Base-by-base conservation (phyloP, 768 basidiomycete genomes). In the Coprinopsis marcescibilis region DNA sequence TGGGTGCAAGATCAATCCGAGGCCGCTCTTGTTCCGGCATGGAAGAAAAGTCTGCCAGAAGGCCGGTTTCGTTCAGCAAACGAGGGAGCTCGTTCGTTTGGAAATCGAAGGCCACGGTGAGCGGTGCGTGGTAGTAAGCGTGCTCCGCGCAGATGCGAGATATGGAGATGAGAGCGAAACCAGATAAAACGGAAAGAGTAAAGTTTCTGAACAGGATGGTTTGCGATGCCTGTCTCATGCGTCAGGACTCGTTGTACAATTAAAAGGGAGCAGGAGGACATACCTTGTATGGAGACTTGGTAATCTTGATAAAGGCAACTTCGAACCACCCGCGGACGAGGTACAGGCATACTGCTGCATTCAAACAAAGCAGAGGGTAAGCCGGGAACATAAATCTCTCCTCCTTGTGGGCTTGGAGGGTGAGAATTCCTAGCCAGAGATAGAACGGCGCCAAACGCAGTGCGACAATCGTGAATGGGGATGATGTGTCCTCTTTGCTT, bases 331-430 rank as follows among this genome's bases (percentile, higher is more conserved):
- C 93, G 49, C 92, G 78, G 12, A 87, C 55, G 34, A 99, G 72
- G 62, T 89, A 97, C 10, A 95, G 53, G 11, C 83, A 74, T n/a
- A 93, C 83, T 3, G 91, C 89, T 0, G 93, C 95, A 59, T 97
- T 97, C 68, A 98, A 91, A 59, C 90, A 91, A 38, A 98, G 65
- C 25, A 98, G 64, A 1, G 91, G 88, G 61, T 95, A 98, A 2
- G 80, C 85, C 1, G 96, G 95, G 64, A 84, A 98, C 82, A 97
- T 87, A 69, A 99, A 99, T n/a, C 96, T 76, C 61, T 99, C 96
- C 65, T 99, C 96, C 67, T 99, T 99, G 66, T 99, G 96, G 1
- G 85, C 69, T 66, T 98, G 95, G 2, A 72, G 55, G 3, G 80
- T 81, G 54, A 99, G 67, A 51, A 96, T 84, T 1, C 65, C 76